These are phyloP conservation scores for Yamadazyma friedrichii DNA, from an alignment of 1,139 yeast genomes.

Conservation along the genomic window DNA sequence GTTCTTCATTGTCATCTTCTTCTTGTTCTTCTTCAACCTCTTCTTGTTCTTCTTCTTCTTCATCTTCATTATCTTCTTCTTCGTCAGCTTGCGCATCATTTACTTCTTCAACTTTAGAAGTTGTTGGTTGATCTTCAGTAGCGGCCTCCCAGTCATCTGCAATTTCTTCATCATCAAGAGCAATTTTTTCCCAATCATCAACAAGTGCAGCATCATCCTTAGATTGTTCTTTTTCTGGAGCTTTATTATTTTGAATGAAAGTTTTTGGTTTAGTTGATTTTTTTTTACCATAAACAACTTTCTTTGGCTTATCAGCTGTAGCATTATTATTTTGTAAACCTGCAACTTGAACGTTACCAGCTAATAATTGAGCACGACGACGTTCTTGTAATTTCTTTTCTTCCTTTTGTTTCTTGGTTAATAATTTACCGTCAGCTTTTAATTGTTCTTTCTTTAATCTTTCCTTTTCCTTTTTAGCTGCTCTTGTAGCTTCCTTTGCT, in stretches of 20 bases:
- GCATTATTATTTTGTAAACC: conserved; percentile 54
- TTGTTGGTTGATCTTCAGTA: conserved; percentile 26
- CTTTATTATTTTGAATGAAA: conserved; percentile 22
- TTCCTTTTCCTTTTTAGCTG: conserved; percentile 78
- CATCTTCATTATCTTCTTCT: conserved; percentile 25
- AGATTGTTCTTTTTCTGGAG: conserved; percentile 16
- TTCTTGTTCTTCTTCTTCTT: conserved; percentile 18
- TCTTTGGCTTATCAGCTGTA: conserved; percentile 52
- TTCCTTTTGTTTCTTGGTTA: conserved; percentile 93
- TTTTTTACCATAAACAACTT: conserved; percentile 74
- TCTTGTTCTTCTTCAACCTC: conserved; percentile 26
- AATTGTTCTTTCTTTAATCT: conserved; percentile 74
- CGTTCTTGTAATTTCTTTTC: conserved; percentile 84
- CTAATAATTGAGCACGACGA: conserved; percentile 81
- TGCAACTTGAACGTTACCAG: conserved; percentile 72
- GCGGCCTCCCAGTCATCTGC: conserved; percentile 50
- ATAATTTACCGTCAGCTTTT: conserved; percentile 88
- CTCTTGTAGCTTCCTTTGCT: conserved; percentile 67
- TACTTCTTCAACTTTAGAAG: conserved; percentile 24
- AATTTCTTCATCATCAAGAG: conserved; percentile 52
- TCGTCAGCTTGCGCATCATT: conserved; percentile 19
- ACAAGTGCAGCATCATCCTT: conserved; percentile 49
- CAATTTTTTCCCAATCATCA: conserved; percentile 67
- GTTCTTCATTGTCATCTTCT: conserved; percentile 17
- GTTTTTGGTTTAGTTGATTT: conserved; percentile 51